Conservation (phyloP, 2,329 filamentous ascomycete genomes). For the Calycina herbarum region DNA sequence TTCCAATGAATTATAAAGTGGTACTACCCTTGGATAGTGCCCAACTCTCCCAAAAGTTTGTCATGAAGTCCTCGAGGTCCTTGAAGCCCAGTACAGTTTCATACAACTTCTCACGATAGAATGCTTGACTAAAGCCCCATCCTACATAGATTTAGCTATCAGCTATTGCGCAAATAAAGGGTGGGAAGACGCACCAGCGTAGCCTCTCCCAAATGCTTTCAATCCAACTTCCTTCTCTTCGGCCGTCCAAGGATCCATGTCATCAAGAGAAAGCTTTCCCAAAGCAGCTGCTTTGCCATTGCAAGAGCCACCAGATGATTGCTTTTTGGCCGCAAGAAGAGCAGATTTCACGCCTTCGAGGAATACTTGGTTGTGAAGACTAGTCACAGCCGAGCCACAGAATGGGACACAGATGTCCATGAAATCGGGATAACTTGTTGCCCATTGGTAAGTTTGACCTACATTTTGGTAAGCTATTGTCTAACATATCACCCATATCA, state of each 20-base stretch:
- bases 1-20: background rate
- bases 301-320: slow-evolving; percentile 51
- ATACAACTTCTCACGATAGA: slow-evolving; percentile 72
- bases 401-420: slow-evolving; percentile 67
- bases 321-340: slow-evolving; percentile 57
- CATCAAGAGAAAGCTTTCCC: slow-evolving; percentile 30
- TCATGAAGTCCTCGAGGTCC: slow-evolving; percentile 71
- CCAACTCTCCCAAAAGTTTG: slow-evolving; percentile 75
- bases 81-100: slow-evolving; percentile 64
- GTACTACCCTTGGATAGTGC: slow-evolving; percentile 61
- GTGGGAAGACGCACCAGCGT: slow-evolving; percentile 53
- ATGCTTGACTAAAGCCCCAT: slow-evolving; percentile 78
- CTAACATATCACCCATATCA: background rate
- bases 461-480: background rate
- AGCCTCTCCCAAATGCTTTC: slow-evolving; percentile 72
- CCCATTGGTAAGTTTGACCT: slow-evolving; percentile 58
- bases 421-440: slow-evolving; percentile 50
- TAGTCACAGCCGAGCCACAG: slow-evolving; percentile 64
- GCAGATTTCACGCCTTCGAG: slow-evolving; percentile 63
- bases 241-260: slow-evolving; percentile 50
- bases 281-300: slow-evolving; percentile 44
- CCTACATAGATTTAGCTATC: background rate
- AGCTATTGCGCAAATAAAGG: slow-evolving; percentile 34
- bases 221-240: slow-evolving; percentile 57
- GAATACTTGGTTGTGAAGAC: slow-evolving; percentile 68